Base-by-base conservation (phyloP, 164 flowering plant genomes). In the Hamamelis virginiana region DNA sequence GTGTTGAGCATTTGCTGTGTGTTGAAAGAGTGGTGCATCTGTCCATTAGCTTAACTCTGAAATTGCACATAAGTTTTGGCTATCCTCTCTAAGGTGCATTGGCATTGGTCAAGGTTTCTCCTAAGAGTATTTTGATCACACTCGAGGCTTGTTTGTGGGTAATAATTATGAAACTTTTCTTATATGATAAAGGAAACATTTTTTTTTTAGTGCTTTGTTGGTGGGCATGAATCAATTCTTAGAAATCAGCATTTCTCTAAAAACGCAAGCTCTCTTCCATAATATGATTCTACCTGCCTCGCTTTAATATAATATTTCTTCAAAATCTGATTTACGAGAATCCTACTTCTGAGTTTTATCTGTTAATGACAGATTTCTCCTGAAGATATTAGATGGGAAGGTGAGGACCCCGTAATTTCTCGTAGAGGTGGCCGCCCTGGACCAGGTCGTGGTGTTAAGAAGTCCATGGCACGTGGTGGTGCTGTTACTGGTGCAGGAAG, bases 371-470 rank as follows among this genome's bases (percentile, higher is more conserved):
- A 96, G 99, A 92, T 96, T 63, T 83, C 97, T 62, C 91, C 94
- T 8, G 87, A 89, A 61, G 99, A 95, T 77, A 88, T 95, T 27
- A 78, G 86, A 43, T 95, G 97, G 98, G 96, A 85, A 70, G 88
- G 87, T 57, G 96, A 89, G 69, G 95, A 90, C 62, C 86, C 92
- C 28, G 87, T 85, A 21, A 66, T 84, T 27, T 77, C 82, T 64
- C 89, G 74, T 69, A 84, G 70, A 81, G 86, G 83, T 48, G 86
- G 88, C 56, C 87, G 80, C 21, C 81, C 82, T 67, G 96, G 92
- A 43, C 78, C 82, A 59, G 94, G 97, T 11, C 91, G 87, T 74
- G 97, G 93, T 46, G 63, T 66, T 63, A 88, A 82, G 75, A 88
- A 89, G 75, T 68, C 86, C 38, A 70, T 77, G 75, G 74, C 86